Evolutionary conservation across 108 stramenopile genomes (phyloP).

Genomic region (Pseudonitzschia multiseries): DNA sequence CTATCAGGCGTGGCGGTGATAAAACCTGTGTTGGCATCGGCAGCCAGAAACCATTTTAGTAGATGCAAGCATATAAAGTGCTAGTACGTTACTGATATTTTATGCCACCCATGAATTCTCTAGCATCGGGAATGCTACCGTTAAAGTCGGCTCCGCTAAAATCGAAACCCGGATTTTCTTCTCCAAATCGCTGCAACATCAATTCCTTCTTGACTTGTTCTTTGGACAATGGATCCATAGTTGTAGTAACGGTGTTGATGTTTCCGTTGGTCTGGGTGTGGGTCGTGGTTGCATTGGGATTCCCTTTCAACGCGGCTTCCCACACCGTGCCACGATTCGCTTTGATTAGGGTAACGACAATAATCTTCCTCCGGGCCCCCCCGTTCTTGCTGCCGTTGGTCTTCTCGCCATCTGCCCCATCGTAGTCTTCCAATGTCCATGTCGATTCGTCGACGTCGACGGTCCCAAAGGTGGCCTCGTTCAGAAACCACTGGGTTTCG

Average conservation of each 20-base stretch:
- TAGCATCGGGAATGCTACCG: slow-evolving; percentile 93
- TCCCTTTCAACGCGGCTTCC: slow-evolving; percentile 38
- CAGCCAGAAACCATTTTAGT: neutral
- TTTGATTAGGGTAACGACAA: slow-evolving; percentile 54
- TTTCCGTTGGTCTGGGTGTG: no score
- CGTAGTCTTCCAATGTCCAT: slow-evolving; percentile 76
- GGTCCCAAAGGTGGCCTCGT: slow-evolving; percentile 79
- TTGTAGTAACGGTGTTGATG: neutral
- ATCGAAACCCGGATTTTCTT: slow-evolving; percentile 96
- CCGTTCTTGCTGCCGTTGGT: slow-evolving; percentile 3
- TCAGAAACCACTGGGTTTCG: slow-evolving; percentile 61
- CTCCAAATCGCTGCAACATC: slow-evolving; percentile 94
- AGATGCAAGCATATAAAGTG: neutral
- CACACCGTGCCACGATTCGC: slow-evolving; percentile 44
- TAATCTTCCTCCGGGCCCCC: slow-evolving; percentile 42
- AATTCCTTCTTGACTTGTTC: slow-evolving; percentile 87
- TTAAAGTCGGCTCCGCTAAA: slow-evolving; percentile 96
- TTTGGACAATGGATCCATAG: slow-evolving; percentile 39
- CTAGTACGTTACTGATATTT: slow-evolving; percentile 45
- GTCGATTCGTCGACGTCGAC: slow-evolving; percentile 84
- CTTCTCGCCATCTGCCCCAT: neutral
- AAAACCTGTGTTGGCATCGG: neutral
- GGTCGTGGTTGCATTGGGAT: neutral
- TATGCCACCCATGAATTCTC: slow-evolving; percentile 97
- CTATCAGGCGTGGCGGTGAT: neutral